Conservation (phyloP, 352 stramenopile species). For the Plasmopara muralis region DNA sequence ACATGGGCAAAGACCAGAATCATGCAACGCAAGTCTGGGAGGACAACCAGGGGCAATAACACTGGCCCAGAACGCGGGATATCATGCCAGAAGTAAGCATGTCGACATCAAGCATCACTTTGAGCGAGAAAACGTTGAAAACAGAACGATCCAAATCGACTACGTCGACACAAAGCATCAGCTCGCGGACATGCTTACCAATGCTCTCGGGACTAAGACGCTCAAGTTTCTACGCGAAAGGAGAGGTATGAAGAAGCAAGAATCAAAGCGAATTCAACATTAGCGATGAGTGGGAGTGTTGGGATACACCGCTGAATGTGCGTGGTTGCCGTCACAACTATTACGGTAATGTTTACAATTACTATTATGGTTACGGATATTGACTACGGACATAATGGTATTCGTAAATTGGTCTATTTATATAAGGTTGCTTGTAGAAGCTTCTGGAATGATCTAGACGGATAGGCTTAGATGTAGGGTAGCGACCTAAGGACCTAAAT, state of each 20-base stretch:
- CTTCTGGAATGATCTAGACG: too few species aligned
- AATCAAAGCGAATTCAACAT: not conserved
- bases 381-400: not conserved
- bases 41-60: not conserved
- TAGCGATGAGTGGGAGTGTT: not conserved
- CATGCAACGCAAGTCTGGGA: not conserved
- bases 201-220: not conserved
- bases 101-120: not conserved
- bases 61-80: not conserved
- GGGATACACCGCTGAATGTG: not conserved
- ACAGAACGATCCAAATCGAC: not conserved
- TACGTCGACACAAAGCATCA: not conserved
- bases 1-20: conserved; percentile 4
- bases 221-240: not conserved
- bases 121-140: not conserved
- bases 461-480: too few species aligned
- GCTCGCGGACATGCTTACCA: not conserved
- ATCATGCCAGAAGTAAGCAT: not conserved
- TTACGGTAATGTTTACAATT: not conserved
- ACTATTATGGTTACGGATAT: not conserved
- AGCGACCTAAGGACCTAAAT: too few species aligned
- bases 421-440: too few species aligned
- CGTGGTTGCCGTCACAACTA: not conserved
- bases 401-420: not conserved
- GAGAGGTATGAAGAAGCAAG: not conserved